Evolutionary conservation across 306 rosid species (phyloP).

Genomic region (Myrica gale): DNA sequence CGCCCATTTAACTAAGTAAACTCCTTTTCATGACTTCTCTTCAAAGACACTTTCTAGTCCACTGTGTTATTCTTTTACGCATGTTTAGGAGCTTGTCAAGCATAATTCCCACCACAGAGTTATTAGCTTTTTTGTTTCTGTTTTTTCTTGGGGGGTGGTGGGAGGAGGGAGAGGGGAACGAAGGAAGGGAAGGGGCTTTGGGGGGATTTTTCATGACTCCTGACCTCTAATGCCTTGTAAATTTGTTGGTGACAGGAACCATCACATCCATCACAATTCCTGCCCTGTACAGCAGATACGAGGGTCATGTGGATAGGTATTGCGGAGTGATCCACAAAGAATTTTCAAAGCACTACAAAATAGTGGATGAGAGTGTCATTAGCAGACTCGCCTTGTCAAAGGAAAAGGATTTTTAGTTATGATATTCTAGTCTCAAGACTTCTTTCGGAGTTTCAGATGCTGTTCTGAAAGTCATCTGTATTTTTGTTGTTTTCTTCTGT

Average conservation of each 20-base stretch:
- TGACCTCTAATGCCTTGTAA: conserved; percentile 16
- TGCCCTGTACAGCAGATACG: conserved; percentile 65
- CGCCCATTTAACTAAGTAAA: background rate
- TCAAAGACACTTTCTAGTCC: too few species aligned
- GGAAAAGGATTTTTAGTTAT: conserved; percentile 61
- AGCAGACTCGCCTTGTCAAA: conserved; percentile 61
- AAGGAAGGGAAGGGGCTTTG: background rate
- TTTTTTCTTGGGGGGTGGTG: background rate
- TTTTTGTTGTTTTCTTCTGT: background rate
- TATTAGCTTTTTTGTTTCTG: background rate
- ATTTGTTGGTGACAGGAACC: conserved; percentile 56
- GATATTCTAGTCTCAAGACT: background rate
- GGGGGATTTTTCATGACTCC: background rate
- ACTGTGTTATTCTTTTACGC: conserved; percentile 1
- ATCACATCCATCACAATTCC: conserved; percentile 65
- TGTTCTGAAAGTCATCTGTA: background rate
- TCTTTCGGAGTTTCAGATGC: background rate
- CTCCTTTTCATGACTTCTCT: too few species aligned
- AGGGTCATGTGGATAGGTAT: conserved; percentile 51
- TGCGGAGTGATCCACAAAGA: conserved; percentile 60
- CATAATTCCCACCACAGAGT: background rate
- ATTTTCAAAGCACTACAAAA: conserved; percentile 76
- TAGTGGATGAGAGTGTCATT: conserved; percentile 74
- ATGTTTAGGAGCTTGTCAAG: background rate
- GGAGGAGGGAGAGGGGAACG: too few species aligned